These are phyloP conservation scores for Xylona heveae DNA, from an alignment of 495 filamentous ascomycete genomes.

Conservation along the genomic window DNA sequence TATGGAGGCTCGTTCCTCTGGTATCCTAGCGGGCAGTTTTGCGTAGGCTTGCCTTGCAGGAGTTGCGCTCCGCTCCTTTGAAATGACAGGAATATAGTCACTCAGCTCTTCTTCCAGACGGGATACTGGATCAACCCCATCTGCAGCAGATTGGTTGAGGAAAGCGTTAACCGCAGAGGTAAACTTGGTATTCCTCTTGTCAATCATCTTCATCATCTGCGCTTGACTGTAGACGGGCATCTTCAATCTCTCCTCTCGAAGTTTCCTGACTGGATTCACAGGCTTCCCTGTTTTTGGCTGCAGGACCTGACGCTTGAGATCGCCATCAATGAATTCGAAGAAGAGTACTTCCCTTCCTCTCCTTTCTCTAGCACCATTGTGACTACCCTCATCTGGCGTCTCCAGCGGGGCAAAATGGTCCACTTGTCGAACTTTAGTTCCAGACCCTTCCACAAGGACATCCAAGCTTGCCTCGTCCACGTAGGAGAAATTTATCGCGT, in stretches of 20 bases:
- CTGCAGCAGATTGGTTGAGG: slow-evolving; percentile 46
- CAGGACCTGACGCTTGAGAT: slow-evolving; percentile 61
- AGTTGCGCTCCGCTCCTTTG: slow-evolving; percentile 12
- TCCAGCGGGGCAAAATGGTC: slow-evolving; percentile 16
- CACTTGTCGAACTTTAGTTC: slow-evolving; percentile 22
- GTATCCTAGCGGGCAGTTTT: slow-evolving; percentile 43
- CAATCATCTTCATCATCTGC: slow-evolving; percentile 76
- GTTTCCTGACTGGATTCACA: slow-evolving; percentile 35
- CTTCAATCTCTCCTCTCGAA: slow-evolving; percentile 61
- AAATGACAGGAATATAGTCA: slow-evolving; percentile 24
- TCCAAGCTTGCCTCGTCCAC: slow-evolving; percentile 66
- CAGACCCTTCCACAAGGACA: slow-evolving; percentile 40
- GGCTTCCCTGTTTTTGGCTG: slow-evolving; percentile 50
- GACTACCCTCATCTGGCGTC: slow-evolving; percentile 22
- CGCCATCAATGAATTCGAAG: slow-evolving; percentile 85
- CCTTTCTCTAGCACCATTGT: too few species aligned
- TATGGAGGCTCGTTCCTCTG: slow-evolving; percentile 61
- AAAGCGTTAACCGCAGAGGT: slow-evolving; percentile 55
- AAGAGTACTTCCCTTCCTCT: slow-evolving; percentile 45
- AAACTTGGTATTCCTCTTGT: slow-evolving; percentile 81
- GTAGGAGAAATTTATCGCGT: slow-evolving; percentile 63
- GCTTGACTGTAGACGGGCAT: slow-evolving; percentile 90
- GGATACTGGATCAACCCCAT: slow-evolving; percentile 44
- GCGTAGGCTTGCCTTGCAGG: slow-evolving; percentile 12
- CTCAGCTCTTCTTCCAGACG: slow-evolving; percentile 29